phyloP scores from a whole-genome alignment of 2,329 filamentous ascomycete species.

The Fusarium oligoseptatum region DNA sequence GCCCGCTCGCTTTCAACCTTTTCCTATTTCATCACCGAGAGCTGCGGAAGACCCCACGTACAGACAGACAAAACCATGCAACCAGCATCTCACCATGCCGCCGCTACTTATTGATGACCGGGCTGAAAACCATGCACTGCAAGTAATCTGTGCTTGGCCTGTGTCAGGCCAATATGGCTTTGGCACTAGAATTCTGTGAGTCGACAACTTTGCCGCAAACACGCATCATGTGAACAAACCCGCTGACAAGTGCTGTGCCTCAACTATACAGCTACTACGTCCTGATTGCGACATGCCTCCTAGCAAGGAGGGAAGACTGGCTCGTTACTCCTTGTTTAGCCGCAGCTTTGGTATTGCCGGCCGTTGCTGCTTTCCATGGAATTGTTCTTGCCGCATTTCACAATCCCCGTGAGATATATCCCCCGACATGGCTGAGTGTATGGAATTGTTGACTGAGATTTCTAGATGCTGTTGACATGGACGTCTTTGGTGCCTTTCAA shows the following conservation, averaged over 20 bases:
- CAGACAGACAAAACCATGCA: constrained; percentile 12
- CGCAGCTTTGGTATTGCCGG: constrained; percentile 72
- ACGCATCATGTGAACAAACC: too few species aligned
- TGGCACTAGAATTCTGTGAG: constrained; percentile 65
- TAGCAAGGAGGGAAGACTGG: constrained; percentile 73
- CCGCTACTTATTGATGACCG: not conserved
- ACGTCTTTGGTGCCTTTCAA: constrained; percentile 77
- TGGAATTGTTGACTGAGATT: not conserved
- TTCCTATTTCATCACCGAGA: not conserved
- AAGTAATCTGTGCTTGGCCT: constrained; percentile 69
- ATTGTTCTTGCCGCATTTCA: constrained; percentile 70
- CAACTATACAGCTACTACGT: constrained; percentile 68
- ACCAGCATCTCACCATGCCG: constrained; percentile 11
- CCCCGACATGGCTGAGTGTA: not conserved
- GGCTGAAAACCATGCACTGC: constrained; percentile 28
- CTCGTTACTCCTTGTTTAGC: constrained; percentile 73
- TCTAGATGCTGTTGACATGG: constrained; percentile 74
- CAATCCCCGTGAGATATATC: too few species aligned
- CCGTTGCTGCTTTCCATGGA: constrained; percentile 73
- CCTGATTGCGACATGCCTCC: constrained; percentile 73
- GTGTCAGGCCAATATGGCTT: constrained; percentile 69
- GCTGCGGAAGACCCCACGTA: not conserved
- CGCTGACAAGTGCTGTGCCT: too few species aligned
- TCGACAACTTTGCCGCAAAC: constrained; percentile 3
- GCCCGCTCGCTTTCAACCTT: not conserved